phyloP scores from a whole-genome alignment of 768 basidiomycete genomes.

The Boletus eberwhitei region DNA sequence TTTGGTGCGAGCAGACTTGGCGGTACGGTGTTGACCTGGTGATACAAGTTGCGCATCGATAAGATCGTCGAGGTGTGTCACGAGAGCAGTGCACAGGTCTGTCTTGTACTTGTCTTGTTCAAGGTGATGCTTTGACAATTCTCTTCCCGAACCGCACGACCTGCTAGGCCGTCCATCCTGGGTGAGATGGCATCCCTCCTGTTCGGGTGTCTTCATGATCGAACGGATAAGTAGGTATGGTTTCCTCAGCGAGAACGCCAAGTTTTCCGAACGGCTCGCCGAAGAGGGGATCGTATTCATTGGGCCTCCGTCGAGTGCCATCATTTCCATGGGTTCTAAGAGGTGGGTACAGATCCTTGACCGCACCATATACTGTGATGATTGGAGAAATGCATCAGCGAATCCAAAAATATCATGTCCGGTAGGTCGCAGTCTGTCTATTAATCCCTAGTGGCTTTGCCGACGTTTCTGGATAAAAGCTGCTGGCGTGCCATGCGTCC shows the following conservation, averaged over 20 bases:
- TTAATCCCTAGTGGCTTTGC: neutral
- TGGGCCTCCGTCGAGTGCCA: conserved; percentile 84
- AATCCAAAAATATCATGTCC: conserved; percentile 94
- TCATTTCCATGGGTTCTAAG: conserved; percentile 94
- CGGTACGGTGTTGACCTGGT: neutral
- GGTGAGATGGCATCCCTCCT: conserved; percentile 41
- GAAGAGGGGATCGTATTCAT: conserved; percentile 84
- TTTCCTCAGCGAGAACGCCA: conserved; percentile 89
- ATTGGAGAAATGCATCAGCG: conserved; percentile 41
- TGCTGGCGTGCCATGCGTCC: conserved; percentile 90
- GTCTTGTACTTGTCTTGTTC: conserved; percentile 13
- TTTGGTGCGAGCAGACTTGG: neutral
- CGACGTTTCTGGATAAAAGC: conserved; percentile 39
- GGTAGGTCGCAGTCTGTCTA: conserved; percentile 38
- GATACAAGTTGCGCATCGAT: conserved; percentile 71
- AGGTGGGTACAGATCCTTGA: conserved; percentile 45
- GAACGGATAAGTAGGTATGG: conserved; percentile 56
- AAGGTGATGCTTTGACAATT: neutral
- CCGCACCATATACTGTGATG: neutral
- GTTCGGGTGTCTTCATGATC: neutral
- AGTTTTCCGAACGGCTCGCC: conserved; percentile 72
- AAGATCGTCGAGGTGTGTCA: conserved; percentile 84
- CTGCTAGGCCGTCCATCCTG: conserved; percentile 84
- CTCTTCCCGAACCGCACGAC: neutral
- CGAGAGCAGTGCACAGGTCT: conserved; percentile 79